Evolutionary conservation across 73 alveolate genomes (phyloP), one percentile per base, ranked within the genome.

Genomic region (Paraurostyla sp.): DNA sequence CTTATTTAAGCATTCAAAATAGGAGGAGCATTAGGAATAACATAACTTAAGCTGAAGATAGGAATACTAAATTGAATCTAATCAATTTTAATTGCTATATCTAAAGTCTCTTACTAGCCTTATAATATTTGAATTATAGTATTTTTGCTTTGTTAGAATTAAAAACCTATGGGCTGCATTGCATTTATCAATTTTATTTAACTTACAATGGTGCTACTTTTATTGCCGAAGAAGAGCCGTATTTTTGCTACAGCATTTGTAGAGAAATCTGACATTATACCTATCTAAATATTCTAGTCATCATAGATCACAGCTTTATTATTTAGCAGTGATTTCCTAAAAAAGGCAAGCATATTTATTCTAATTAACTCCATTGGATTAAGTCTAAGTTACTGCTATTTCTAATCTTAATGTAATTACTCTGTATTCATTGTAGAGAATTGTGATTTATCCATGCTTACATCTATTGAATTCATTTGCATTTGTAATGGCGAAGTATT

Each of bases 351-450:
- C 36, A 69, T 27, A 33, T n/a, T 69, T 4, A 38, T 32, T 9
- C 58, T 7, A 2, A 69, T 13, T 3, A 41, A 3, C 3, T 13
- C 25, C 9, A 15, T 9, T 6, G 84, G 84, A 38, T 69, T 38
- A 7, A 69, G 36, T 35, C 16, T 69, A 11, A 38, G 13, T 42
- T 69, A 43, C 41, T 15, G 38, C 23, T 69, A 11, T 3, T 40
- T 38, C 62, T 69, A 69, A 11, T 69, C 62, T 33, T 69, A 13
- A 3, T 59, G 63, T 7, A 16, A 13, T 33, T 36, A 6, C 41
- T 69, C 84, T 22, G 84, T 69, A 62, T 43, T 69, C 23, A 69
- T 35, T 38, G 84, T 69, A 6, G 58, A n/a, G 41, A 69, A 69
- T 60, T 60, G 25, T 13, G 78, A 60, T 60, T 60, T 60, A 60